Conservation (phyloP, 352 stramenopile species). For the Phytophthora pisi region DNA sequence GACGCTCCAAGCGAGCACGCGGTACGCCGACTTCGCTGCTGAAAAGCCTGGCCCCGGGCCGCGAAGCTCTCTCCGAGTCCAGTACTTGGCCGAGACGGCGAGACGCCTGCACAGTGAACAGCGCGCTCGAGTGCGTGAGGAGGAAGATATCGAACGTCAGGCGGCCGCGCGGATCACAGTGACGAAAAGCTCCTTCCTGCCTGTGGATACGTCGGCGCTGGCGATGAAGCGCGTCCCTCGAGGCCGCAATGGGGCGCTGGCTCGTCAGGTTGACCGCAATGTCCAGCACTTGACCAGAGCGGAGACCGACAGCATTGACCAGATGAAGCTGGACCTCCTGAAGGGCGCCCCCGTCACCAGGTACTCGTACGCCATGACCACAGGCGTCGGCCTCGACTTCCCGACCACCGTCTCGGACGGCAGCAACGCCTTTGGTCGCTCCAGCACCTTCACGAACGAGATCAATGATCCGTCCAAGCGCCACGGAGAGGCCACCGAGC, state of each 20-base stretch:
- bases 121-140: slow-evolving; percentile 32
- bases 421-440: slow-evolving; percentile 65
- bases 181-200: slow-evolving; percentile 46
- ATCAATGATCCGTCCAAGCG: slow-evolving; percentile 65
- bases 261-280: slow-evolving; percentile 51
- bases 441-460: slow-evolving; percentile 78
- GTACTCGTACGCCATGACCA: slow-evolving; percentile 73
- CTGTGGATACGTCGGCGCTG: slow-evolving; percentile 39
- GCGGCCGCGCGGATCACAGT: slow-evolving; percentile 29
- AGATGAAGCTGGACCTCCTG: slow-evolving; percentile 65
- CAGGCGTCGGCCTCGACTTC: slow-evolving; percentile 63
- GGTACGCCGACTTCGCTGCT: slow-evolving; percentile 52
- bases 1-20: slow-evolving; percentile 56
- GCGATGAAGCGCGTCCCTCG: slow-evolving; percentile 49
- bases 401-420: slow-evolving; percentile 54
- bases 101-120: slow-evolving; percentile 44
- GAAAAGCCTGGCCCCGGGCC: slow-evolving; percentile 35
- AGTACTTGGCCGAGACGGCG: slow-evolving; percentile 49
- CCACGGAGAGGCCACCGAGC: slow-evolving; percentile 74
- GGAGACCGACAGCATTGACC: slow-evolving; percentile 77
- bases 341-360: slow-evolving; percentile 52
- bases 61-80: slow-evolving; percentile 51
- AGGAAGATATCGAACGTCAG: slow-evolving; percentile 30
- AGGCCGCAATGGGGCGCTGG: slow-evolving; percentile 51
- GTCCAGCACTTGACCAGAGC: slow-evolving; percentile 68